Base-by-base conservation (phyloP, 495 filamentous ascomycete species). In the Aspergillus homomorphus region DNA sequence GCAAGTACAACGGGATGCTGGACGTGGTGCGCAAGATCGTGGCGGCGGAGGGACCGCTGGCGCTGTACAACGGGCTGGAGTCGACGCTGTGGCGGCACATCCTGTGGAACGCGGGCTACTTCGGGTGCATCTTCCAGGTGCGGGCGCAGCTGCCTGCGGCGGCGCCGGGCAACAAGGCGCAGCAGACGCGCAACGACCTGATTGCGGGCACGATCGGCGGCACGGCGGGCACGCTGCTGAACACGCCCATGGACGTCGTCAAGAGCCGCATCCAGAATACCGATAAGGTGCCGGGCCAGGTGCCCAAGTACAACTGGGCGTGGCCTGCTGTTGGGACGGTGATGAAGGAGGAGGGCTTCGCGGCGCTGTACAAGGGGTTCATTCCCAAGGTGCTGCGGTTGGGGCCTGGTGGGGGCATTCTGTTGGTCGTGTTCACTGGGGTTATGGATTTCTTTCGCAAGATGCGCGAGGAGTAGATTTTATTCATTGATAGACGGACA, bases 251-350 rank as follows among this genome's bases (percentile, higher is more conserved):
- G 84, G 94, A 98, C 68, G 94, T 98, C 16, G 92, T 98, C 73
- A 98, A 98, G 83, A 92, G 88, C 26, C 87, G 94, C 24, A 98
- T 98, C 67, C 94, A 98, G 74, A 98, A 98, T 77, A 89, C 81
- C 53, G 78, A 88, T 64, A 92, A 88, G 74, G 77, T 96, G 20
- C 70, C 89, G 45, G 95, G 94, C 18, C 76, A 82, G 51, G 74
- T 83, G 19, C 89, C 88, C 61, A 98, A 98, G 81, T 98, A 98
- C 77, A 96, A 96, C 80, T 98, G 94, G 94, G 95, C 94, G 16
- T 95, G 86, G 82, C 89, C 90, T 33, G 86, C 89, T 44, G 77
- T 96, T 18, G 88, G 80, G 18, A 90, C 88, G 18, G 90, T 98
- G 46, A 86, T 90, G 75, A 91, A 83, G 76, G 94, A 98, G 77